phyloP scores from a whole-genome alignment of 495 filamentous ascomycete species.

The Aspergillus avenaceus region DNA sequence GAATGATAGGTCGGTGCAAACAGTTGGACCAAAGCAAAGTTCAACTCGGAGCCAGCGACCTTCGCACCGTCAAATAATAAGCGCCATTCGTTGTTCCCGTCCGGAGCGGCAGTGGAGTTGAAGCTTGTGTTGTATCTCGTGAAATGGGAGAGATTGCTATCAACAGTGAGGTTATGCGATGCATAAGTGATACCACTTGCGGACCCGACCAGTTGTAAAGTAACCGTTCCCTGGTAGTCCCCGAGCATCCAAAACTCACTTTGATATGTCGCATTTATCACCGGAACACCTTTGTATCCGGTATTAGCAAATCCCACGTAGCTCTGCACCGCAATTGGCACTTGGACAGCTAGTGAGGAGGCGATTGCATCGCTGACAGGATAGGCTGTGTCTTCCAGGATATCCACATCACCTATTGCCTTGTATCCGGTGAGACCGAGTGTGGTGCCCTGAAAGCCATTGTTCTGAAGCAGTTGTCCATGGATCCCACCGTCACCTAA shows the following conservation, averaged over 20 bases:
- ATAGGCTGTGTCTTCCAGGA: slow-evolving; percentile 48
- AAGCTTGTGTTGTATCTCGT: slow-evolving; percentile 30
- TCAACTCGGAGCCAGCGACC: slow-evolving; percentile 42
- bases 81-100: slow-evolving; percentile 63
- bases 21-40: slow-evolving; percentile 61
- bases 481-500: slow-evolving; percentile 67
- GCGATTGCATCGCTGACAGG: slow-evolving; percentile 50
- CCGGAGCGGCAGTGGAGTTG: slow-evolving; percentile 43
- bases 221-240: slow-evolving; percentile 24
- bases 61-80: slow-evolving; percentile 53
- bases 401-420: slow-evolving; percentile 44
- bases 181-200: slow-evolving; percentile 31
- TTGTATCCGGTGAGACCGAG: slow-evolving; percentile 51
- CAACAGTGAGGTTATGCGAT: slow-evolving; percentile 29
- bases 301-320: slow-evolving; percentile 55
- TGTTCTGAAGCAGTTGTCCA: slow-evolving; percentile 67
- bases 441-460: slow-evolving; percentile 61
- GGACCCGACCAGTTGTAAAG: slow-evolving; percentile 30
- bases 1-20: slow-evolving; percentile 59
- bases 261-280: slow-evolving; percentile 41
- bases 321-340: slow-evolving; percentile 25
- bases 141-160: slow-evolving; percentile 23
- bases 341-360: slow-evolving; percentile 54
- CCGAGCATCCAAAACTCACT: slow-evolving; percentile 57
- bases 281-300: slow-evolving; percentile 60